Base-by-base conservation (phyloP, 345 rosid genomes). In the Salix koriyanagi region DNA sequence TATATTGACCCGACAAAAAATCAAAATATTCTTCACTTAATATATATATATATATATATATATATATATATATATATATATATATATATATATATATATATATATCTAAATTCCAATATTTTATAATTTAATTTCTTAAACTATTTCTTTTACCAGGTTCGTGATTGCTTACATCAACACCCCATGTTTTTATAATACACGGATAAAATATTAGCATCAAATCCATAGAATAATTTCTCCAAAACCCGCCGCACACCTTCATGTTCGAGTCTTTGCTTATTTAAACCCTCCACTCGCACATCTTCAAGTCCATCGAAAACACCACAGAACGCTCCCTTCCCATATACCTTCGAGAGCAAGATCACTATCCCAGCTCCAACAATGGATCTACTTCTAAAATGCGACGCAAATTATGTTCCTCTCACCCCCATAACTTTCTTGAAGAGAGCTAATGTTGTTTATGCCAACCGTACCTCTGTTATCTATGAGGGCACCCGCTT, bases 351-450 rank as follows among this genome's bases (percentile, higher is more conserved):
- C 30, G 4, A 66, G 4, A 66, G 23, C 46, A 66, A 66, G 14
- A 36, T n/a, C n/a, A n/a, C n/a, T 19, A 66, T 9, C 32, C 26
- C 9, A 1, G 3, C 46, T 5, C 30, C 39, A 19, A 58, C 15
- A 12, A 91, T 89, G 95, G 90, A 91, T 2, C 73, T 64, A 4
- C 90, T 91, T 7, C 76, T 79, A 1, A 88, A 81, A 48, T 90
- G 94, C 26, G 66, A 54, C 4, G 98, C 98, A 2, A 94, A 94
- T 75, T 89, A 79, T 75, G 90, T 82, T 25, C 78, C 94, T 1
- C 86, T 91, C 25, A 82, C 94, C 39, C 98, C 95, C 39, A 15
- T 88, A 48, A 87, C 88, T 23, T 89, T 89, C 84, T 73, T 91
- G 62, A 79, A 86, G 54, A 83, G 98, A 77, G 97, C 95, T 2